Evolutionary conservation across 352 stramenopile species (phyloP).

Genomic region (Pythium phragmitis): DNA sequence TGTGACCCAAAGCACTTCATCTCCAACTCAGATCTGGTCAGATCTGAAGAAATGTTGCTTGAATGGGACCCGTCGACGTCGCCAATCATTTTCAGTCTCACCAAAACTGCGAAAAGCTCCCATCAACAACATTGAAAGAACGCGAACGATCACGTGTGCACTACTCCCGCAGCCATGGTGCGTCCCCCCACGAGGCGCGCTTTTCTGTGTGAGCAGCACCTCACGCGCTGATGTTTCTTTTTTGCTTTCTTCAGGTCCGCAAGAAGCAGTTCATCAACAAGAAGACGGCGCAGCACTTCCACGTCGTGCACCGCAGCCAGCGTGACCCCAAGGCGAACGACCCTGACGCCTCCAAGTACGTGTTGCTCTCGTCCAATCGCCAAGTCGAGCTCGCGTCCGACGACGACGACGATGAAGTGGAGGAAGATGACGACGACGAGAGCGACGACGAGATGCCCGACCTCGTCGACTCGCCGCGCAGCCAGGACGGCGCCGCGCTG

Average conservation of each 20-base stretch:
- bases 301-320: slow-evolving; percentile 85
- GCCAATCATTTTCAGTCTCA: slow-evolving; percentile 8
- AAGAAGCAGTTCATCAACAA: slow-evolving; percentile 90
- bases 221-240: not conserved
- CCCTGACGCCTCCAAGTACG: slow-evolving; percentile 81
- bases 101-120: not conserved
- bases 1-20: too few species aligned
- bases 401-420: slow-evolving; percentile 33
- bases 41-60: not conserved
- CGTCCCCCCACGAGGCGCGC: not conserved
- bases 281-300: slow-evolving; percentile 84
- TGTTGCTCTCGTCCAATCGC: slow-evolving; percentile 69
- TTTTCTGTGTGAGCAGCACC: not conserved
- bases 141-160: not conserved
- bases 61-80: slow-evolving; percentile 1
- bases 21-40: not conserved
- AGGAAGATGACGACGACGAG: slow-evolving; percentile 27
- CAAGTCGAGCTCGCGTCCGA: slow-evolving; percentile 63
- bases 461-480: slow-evolving; percentile 21
- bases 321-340: slow-evolving; percentile 80
- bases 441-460: slow-evolving; percentile 29
- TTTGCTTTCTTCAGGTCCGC: slow-evolving; percentile 17
- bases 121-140: not conserved
- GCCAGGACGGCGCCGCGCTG: slow-evolving; percentile 17
- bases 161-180: not conserved